Base-by-base conservation (phyloP, 108 stramenopile species). In the Nitzschia inconspicua region DNA sequence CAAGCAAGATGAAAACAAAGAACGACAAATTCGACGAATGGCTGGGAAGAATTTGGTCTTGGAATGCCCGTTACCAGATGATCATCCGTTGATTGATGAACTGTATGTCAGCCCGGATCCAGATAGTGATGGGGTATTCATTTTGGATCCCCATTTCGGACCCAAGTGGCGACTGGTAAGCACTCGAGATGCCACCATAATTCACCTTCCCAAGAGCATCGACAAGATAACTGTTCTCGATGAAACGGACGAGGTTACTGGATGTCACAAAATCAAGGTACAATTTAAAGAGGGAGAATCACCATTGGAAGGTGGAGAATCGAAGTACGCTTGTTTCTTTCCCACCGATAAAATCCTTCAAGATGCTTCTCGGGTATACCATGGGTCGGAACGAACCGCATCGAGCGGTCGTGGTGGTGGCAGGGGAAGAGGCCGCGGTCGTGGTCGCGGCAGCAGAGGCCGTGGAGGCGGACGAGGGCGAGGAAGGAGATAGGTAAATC, bases 61-160 rank as follows among this genome's bases (percentile, higher is more conserved):
- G 26, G 81, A 88, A 51, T 94, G 89, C 49, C 92, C 93, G 0
- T 76, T 88, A 8, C 87, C 93, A 10, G 93, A 94, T 60, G 48
- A 76, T 2, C 89, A 91, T 50, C 93, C 93, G 9, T 57, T 85
- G 51, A 87, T 94, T 51, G 76, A 82, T 32, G 93, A 94, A 46
- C 63, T 86, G 57, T 85, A 82, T 14, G 86, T 94, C 7, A 75
- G 75, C 44, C 83, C 82, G 7, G 93, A 94, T 74, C 89, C 89
- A 20, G 93, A 94, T 48, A 75, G 79, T 60, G 78, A 89, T 63
- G 93, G 93, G 16, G 87, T 90, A 30, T 79, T 94, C 22, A 85
- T 88, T 44, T 29, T 94, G 20, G 93, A 94, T 50, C 82, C 87
- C 4, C 89, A 84, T 31, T 62, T 88, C 57, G 85, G 89, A 7